Conservation (phyloP, 73 alveolate genomes). For the Tetrahymena thermophila region DNA sequence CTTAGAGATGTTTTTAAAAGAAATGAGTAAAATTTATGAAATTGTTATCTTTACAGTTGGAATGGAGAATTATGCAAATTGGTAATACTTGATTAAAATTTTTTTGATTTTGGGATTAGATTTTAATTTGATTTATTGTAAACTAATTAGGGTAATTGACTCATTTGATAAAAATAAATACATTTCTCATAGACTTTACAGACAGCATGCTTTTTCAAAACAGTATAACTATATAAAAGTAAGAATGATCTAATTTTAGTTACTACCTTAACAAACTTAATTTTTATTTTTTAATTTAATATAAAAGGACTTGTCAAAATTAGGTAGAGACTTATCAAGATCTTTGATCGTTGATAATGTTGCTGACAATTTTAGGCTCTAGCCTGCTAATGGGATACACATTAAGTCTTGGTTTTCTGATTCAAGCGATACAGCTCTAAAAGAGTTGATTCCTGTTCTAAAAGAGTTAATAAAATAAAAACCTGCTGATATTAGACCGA, state of each 20-base stretch:
- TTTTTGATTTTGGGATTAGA: neutral
- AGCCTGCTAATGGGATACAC: slow-evolving; percentile 93
- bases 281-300: neutral
- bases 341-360: slow-evolving; percentile 92
- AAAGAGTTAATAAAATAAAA: slow-evolving; percentile 74
- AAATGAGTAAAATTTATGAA: slow-evolving; percentile 89
- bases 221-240: neutral
- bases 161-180: slow-evolving; percentile 65
- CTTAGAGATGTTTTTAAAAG: slow-evolving; percentile 77
- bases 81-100: slow-evolving; percentile 1
- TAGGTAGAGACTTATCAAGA: slow-evolving; percentile 92
- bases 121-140: neutral
- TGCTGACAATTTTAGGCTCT: slow-evolving; percentile 85
- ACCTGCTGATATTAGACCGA: slow-evolving; percentile 86
- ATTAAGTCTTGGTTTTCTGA: slow-evolving; percentile 91
- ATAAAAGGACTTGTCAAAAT: slow-evolving; percentile 81
- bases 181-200: slow-evolving; percentile 73
- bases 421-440: slow-evolving; percentile 76
- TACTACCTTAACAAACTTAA: no score
- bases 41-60: slow-evolving; percentile 97
- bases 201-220: slow-evolving; percentile 79
- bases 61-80: slow-evolving; percentile 88
- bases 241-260: neutral
- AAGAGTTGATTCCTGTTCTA: slow-evolving; percentile 78
- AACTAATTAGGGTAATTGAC: slow-evolving; percentile 61